Base-by-base conservation (phyloP, 2,329 filamentous ascomycete genomes). In the Mariannaea elegans region DNA sequence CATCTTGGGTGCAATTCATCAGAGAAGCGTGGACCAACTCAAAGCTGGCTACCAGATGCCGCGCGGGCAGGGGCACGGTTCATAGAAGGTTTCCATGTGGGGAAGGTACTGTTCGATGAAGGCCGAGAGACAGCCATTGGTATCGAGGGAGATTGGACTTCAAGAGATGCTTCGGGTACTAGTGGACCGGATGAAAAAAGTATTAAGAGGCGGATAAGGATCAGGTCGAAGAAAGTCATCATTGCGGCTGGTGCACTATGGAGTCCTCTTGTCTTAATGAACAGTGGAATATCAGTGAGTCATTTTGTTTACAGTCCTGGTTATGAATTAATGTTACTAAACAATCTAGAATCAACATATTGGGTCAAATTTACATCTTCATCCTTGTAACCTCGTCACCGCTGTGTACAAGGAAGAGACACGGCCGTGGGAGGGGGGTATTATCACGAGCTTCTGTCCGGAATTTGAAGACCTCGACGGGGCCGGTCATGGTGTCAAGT, bases 391-490 rank as follows among this genome's bases (percentile, higher is more conserved):
- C 69, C 72, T 81, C 8, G 68, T 88, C 6, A 74, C 75, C 4
- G 90, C 84, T 2, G 81, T 88, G n/a, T 93, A 90, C 74, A 81
- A 90, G 29, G 82, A 93, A 59, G 88, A 91, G 32, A 83, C 89
- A 18, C 84, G 82, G n/a, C 87, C 88, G 1, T 92, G 89, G 89
- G 87, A 89, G 74, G 82, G 93, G 14, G 84, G 88, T 2, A 94
- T 94, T 67, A 85, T 97, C 59, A 97, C 94, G 0, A 85, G 87
- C 4, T 88, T 94, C 16, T 89, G 92, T 64, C 86, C 83, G 41
- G 87, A 91, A 53, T 92, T 94, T 67, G 91, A 96, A 65, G 90
- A 97, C 67, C 81, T 94, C 0, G 93, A 97, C 73, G 86, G 86
- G 6, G 82, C 88, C 39, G 92, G 93, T 57, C 92, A 97, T 69